Evolutionary conservation across 805 yeast species (phyloP), one percentile per base, ranked within the genome.

Genomic region (Spathaspora arborariae): DNA sequence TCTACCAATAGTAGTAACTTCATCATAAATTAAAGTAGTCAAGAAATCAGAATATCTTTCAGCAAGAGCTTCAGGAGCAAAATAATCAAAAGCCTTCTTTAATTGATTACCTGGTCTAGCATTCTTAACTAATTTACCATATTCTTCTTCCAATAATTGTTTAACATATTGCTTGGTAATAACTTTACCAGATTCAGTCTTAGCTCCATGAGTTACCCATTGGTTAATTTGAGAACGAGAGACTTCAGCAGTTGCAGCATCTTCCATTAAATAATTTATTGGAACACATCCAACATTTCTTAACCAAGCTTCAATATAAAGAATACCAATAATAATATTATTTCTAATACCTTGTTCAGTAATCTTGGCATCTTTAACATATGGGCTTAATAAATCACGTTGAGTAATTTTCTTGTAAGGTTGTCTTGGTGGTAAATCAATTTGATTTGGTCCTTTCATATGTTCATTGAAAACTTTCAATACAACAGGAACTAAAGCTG

Each of bases 171-270:
- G 81, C 45, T 85, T 78, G 47, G 87, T 82, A 30, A 85, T 75
- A 21, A 58, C 68, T 45, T 71, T 75, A 42, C 82, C 82, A 20
- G 81, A 74, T 57, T 84, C 88, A 46, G 80, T 75, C 46, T 62
- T 68, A 39, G 81, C 85, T 39, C 80, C 79, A 62, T 86, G 91
- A 49, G 81, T 84, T 44, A 82, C 86, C 95, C 95, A 86, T 62
- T 88, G 89, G 76, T 83, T 83, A 55, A 86, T 73, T 68, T 85
- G 92, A 51, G 89, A 78, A 70, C 94, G 79, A 33, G 91, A 83
- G 35, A 86, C 95, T 67, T 86, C 95, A 36, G 94, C 92, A 43
- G 95, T 86, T 27, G 94, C 94, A 22, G 95, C 95, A 65, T 86
- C 95, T 68, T 86, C 95, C 95, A 86, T 86, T 65, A 86, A 74